Evolutionary conservation across 257 asterid species (phyloP), one percentile per base, ranked within the genome.

Genomic region (Fraxinus quadrangulata): DNA sequence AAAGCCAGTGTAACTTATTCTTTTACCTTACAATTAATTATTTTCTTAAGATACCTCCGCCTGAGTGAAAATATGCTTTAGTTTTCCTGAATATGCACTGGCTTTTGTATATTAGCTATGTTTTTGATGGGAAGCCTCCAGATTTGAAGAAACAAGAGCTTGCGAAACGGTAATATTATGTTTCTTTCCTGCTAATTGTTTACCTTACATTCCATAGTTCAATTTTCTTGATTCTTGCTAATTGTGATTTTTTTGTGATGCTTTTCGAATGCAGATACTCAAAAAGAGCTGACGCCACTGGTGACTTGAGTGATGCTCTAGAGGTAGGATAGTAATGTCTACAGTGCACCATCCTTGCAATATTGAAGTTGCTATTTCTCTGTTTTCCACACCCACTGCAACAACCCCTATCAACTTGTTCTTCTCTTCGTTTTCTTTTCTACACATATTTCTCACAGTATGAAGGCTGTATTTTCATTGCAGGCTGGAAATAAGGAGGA

Each of bases 121-220:
- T 96, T 34, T 96, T 96, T 78, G 98, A 96, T 78, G 99, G 99
- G 73, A 85, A 88, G 78, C 99, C 99, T 75, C 99, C 99, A 30
- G 97, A 96, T 74, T 71, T 96, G 89, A 96, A 96, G 92, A 92
- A 87, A 77, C 92, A 96, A 84, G 98, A 96, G 86, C 98, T 96
- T 80, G 97, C 98, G 40, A 96, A 96, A 82, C 93, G 99, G 99
- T 96, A 90, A 23, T 61, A 14, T 71, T 47, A 72, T 81, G 68
- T 69, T 77, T 78, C 63, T 24, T 67, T 14, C 75, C 45, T 74
- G 73, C 72, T 78, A 7, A 40, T 76, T 72, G 63, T 86, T 71
- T 31, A 51, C 40, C n/a, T 30, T 45, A 39, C 17, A 17, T 65
- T 76, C 23, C 47, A 73, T 78, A 79, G n/a, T 49, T 37, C 16